Evolutionary conservation across 2,329 filamentous ascomycete species (phyloP), one percentile per base, ranked within the genome.

Genomic region (Xylaria sp.): DNA sequence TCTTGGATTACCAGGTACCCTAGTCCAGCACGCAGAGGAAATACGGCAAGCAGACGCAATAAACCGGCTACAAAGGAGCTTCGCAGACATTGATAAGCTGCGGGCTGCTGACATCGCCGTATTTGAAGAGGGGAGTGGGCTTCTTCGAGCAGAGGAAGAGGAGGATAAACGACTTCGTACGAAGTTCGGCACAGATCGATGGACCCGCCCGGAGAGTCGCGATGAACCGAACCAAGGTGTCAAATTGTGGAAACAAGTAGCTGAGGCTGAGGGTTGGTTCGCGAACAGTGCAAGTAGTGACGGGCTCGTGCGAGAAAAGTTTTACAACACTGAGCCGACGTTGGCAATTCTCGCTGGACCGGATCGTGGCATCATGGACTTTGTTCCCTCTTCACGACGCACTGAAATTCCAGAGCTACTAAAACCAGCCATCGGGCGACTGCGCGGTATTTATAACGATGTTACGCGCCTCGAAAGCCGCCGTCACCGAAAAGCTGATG

Each of bases 21-120:
- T 99, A 1, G 88, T 94, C 2, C 93, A 96, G 26, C 96, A 97
- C 74, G 95, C 95, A 0, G 95, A 98, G 77, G 96, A 98, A 77
- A 91, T 99, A 58, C 88, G 94, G 23, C 95, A 98, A 78, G 92
- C 94, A 65, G 94, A 97, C 76, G 95, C 93, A 0, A 83, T 97
- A 38, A 89, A 91, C 65, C 86, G 92, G 33, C 82, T 98, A 0
- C 88, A 92, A 61, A 88, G 90, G 62, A 93, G 93, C 5, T 93
- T 98, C 70, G 90, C 92, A 5, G 95, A 98, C 72, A 97, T 94
- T 0, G 91, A 94, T 58, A 97, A 95, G 79, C 83, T 99, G n/a
- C 93, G 96, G 73, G 85, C 89, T 0, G 92, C 90, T 58, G 94
- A 97, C 76, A 83, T 90, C 63, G 87, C 89, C 0, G 87, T 93